phyloP scores from a whole-genome alignment of 75 land plant species.

The Cupressus sempervirens region DNA sequence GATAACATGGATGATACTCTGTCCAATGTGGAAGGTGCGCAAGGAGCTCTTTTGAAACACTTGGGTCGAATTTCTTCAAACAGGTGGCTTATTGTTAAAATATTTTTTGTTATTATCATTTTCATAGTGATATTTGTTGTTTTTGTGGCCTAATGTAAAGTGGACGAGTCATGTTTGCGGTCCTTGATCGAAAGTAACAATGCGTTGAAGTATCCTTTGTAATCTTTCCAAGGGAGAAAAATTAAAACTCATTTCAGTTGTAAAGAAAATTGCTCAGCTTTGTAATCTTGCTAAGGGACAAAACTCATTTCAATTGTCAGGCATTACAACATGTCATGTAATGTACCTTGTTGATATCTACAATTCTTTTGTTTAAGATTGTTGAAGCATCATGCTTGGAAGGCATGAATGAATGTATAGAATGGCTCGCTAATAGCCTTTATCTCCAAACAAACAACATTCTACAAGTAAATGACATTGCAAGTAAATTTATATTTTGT shows the following conservation, averaged over 20 bases:
- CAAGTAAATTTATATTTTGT: neutral
- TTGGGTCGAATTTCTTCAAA: slow-evolving; percentile 59
- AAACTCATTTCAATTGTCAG: neutral
- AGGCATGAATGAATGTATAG: neutral
- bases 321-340: neutral
- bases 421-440: neutral
- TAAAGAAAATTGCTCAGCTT: neutral
- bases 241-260: neutral
- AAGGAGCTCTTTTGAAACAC: slow-evolving; percentile 49
- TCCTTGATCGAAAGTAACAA: neutral
- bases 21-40: slow-evolving; percentile 64
- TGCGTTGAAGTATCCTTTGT: neutral
- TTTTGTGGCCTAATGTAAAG: slow-evolving; percentile 29
- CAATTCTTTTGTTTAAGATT: neutral
- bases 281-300: slow-evolving; percentile 5
- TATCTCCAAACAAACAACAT: neutral
- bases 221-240: slow-evolving; percentile 1
- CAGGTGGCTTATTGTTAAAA: slow-evolving; percentile 62
- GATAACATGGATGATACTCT: slow-evolving; percentile 75
- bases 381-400: neutral
- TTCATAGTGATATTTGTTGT: slow-evolving; percentile 54
- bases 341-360: neutral
- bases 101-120: slow-evolving; percentile 47
- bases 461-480: neutral
- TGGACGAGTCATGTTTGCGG: neutral